These are phyloP conservation scores for Lipomyces yamadae DNA, from an alignment of 805 yeast genomes.

Conservation along the genomic window DNA sequence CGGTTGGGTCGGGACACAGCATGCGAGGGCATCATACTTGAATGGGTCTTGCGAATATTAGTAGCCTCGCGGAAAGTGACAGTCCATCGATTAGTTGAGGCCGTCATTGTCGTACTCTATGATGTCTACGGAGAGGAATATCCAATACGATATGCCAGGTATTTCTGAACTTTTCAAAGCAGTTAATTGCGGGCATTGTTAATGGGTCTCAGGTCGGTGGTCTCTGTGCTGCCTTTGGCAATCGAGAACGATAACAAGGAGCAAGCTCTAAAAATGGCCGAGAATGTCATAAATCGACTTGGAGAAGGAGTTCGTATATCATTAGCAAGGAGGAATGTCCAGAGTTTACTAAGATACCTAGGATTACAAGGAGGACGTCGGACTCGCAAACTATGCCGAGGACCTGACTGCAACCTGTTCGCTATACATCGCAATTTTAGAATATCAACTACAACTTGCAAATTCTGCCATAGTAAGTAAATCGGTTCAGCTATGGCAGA, in stretches of 20 bases:
- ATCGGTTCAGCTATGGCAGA: conserved; percentile 15
- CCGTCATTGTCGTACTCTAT: neutral
- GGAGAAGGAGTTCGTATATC: neutral
- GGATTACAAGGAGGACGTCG: conserved; percentile 12
- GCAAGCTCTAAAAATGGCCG: neutral
- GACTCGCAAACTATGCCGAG: conserved; percentile 6
- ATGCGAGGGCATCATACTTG: conserved; percentile 22
- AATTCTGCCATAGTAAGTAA: conserved; percentile 2
- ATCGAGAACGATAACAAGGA: conserved; percentile 2
- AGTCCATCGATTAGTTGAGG: neutral
- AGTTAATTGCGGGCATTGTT: neutral
- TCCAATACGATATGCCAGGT: conserved; percentile 26
- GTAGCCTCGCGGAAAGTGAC: conserved; percentile 6
- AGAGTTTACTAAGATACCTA: neutral
- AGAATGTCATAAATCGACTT: neutral
- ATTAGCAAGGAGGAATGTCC: neutral
- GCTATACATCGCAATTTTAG: conserved; percentile 16
- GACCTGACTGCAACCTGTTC: conserved; percentile 22
- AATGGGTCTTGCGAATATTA: conserved; percentile 20
- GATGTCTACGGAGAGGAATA: conserved; percentile 6
- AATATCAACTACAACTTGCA: conserved; percentile 7
- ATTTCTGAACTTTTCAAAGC: neutral
- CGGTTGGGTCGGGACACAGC: conserved; percentile 2
- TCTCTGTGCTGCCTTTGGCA: conserved; percentile 5
- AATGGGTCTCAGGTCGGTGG: neutral